These are phyloP conservation scores for Sisymbrium irio DNA, from an alignment of 345 rosid genomes.

Conservation along the genomic window DNA sequence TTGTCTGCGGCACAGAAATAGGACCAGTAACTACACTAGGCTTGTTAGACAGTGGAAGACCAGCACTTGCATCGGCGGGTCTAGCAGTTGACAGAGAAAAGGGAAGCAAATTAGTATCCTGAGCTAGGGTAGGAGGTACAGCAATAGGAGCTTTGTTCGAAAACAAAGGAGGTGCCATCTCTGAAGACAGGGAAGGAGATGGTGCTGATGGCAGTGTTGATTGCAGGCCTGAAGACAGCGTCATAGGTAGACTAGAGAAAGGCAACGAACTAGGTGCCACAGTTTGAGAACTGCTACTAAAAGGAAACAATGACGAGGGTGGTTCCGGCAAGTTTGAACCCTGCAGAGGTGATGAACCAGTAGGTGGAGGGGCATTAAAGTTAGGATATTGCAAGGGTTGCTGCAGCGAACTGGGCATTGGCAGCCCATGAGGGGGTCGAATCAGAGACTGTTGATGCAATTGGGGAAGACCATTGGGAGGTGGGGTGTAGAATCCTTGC, in stretches of 20 bases:
- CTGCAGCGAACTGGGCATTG: constrained; percentile 66
- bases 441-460: constrained; percentile 81
- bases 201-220: constrained; percentile 44
- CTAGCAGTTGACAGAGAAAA: constrained; percentile 51
- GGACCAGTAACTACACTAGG: constrained; percentile 46
- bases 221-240: constrained; percentile 31
- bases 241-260: constrained; percentile 18
- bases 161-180: constrained; percentile 48
- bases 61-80: constrained; percentile 44
- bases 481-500: constrained; percentile 79
- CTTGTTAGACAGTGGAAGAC: constrained; percentile 45
- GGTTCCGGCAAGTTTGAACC: constrained; percentile 54
- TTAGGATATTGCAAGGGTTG: constrained; percentile 73
- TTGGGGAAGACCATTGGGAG: constrained; percentile 79
- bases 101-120: constrained; percentile 46
- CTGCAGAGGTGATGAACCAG: constrained; percentile 48
- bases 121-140: constrained; percentile 45
- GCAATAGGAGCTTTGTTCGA: constrained; percentile 47
- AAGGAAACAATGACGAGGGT: constrained; percentile 42
- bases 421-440: constrained; percentile 70
- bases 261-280: constrained; percentile 43
- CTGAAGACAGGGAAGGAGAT: constrained; percentile 56
- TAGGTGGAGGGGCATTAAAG: constrained; percentile 52
- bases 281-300: constrained; percentile 40
- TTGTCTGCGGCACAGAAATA: constrained; percentile 45